Conservation (phyloP, 148 eudicot genomes). For the Fagopyrum homotropicum region DNA sequence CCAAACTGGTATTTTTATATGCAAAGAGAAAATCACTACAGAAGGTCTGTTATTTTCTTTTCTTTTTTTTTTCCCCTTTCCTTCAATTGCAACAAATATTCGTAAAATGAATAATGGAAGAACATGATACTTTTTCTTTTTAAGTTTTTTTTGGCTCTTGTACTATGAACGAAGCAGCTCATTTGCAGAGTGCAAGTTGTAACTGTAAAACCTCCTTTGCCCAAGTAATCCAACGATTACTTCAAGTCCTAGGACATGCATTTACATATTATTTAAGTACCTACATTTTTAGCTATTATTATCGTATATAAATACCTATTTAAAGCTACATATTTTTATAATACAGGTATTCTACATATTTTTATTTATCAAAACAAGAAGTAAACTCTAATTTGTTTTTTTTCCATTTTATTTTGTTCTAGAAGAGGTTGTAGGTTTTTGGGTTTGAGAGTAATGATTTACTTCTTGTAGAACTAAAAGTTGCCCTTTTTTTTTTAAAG, state of each 20-base stretch:
- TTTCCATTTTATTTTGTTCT: too few relatives aligned
- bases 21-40: slow-evolving; percentile 3
- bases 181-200: neutral
- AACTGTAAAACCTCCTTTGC: neutral
- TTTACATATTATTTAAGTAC: too few relatives aligned
- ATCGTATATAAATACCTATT: too few relatives aligned
- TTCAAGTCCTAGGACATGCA: neutral
- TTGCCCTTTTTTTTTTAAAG: too few relatives aligned
- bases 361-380: too few relatives aligned
- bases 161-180: neutral
- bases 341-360: too few relatives aligned
- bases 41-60: neutral
- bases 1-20: slow-evolving; percentile 5
- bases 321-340: too few relatives aligned
- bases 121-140: neutral
- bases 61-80: neutral
- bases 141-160: neutral
- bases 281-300: too few relatives aligned
- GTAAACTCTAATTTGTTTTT: too few relatives aligned
- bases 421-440: too few relatives aligned
- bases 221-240: neutral
- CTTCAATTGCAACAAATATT: neutral
- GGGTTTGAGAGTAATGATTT: too few relatives aligned
- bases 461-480: too few relatives aligned
- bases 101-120: neutral